Base-by-base conservation (phyloP, 805 yeast genomes). In the Hanseniaspora valbyensis region DNA sequence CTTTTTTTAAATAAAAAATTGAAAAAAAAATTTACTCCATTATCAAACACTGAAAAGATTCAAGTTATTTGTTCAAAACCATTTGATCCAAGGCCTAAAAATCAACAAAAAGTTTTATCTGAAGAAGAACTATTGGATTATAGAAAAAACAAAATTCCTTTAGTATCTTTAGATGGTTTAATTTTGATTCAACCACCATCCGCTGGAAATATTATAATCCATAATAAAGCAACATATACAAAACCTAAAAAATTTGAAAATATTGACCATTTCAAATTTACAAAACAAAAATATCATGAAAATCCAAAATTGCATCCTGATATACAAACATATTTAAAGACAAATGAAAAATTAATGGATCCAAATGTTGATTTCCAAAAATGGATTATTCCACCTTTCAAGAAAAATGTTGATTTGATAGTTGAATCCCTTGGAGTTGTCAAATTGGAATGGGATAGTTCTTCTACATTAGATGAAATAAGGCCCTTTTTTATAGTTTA, bases 381-480 rank as follows among this genome's bases (percentile, higher is more conserved):
- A 42, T 42, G 45, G 45, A 16, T 29, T 21, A 29, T 42, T 32
- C 45, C 45, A 8, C 22, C 26, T 26, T 19, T 32, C 38, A 19
- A 16, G 10, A 21, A 14, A 29, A 14, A 28, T 22, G 21, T 18
- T 14, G 45, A 42, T 21, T 32, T 42, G 4, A 30, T 42, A 6
- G 21, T 42, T 3, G 45, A 42, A 16, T 18, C 21, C n/a, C 13
- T 42, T 22, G 45, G 45, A 5, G 38, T 39, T 39, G 32, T 39
- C 4, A 39, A 39, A 13, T n/a, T 39, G n/a, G 32, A 39, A 39
- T 39, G 42, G 42, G 41, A 37, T 37, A 21, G 12, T 21, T 19
- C 6, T 3, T 37, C 28, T 7, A 10, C 4, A n/a, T 14, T 25
- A 10, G 33, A 26, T 26, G 10, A 7, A 18, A 29, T n/a, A 16